A percentile compares a stretch with the other conserved stretches of the same genome.
These are phyloP conservation scores for Nicotiana knightiana DNA, from an alignment of 257 asterid species.

Conservation along the genomic window DNA sequence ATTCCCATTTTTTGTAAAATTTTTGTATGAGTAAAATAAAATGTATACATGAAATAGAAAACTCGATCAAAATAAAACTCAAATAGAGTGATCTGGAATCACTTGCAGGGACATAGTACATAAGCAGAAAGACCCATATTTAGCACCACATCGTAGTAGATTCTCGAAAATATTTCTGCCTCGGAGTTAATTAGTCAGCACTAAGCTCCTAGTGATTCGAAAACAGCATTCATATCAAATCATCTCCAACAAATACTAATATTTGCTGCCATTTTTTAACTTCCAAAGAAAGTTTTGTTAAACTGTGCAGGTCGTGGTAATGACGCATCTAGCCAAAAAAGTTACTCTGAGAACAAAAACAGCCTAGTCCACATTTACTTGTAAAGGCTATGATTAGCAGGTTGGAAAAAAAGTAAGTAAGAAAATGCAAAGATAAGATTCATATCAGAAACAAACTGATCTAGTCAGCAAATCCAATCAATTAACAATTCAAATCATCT, in stretches of 20 bases:
- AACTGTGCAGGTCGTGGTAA: not conserved
- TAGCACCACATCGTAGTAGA: not conserved
- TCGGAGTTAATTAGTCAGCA: not conserved
- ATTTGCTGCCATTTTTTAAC: not conserved
- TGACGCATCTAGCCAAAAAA: not conserved
- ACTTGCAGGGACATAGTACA: not conserved
- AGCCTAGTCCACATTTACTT: not conserved
- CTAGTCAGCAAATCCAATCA: no score
- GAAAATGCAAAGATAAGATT: no score
- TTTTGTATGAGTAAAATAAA: no score
- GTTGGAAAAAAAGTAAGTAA: no score
- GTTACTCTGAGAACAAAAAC: not conserved
- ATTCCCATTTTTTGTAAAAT: no score
- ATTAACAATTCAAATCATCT: not conserved
- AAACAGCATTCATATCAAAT: not conserved
- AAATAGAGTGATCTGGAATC: not conserved
- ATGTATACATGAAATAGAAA: no score
- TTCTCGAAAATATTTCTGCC: not conserved
- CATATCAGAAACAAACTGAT: no score
- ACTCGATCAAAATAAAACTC: no score
- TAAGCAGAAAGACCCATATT: not conserved
- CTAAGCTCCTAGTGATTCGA: not conserved
- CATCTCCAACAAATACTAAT: not conserved
- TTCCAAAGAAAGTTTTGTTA: no score
- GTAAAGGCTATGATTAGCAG: not conserved